Percentiles rank a stretch among this genome's conserved stretches.
phyloP scores from a whole-genome alignment of 768 basidiomycete species.

The Boletus barrowsii region DNA sequence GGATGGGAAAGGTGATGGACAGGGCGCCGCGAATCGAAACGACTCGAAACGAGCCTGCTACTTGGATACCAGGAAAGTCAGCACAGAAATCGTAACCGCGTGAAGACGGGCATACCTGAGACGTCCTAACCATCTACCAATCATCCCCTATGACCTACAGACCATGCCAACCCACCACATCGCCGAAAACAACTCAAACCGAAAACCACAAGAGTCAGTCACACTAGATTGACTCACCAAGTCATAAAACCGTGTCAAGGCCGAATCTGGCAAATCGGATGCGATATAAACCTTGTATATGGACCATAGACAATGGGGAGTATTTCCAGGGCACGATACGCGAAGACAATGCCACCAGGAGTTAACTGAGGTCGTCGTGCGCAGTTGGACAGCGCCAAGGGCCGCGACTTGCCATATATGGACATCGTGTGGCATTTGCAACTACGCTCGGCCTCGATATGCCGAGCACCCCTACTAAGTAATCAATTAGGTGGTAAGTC shows the following conservation, averaged over 20 bases:
- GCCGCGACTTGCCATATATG: no score
- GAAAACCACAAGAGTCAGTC: neutral
- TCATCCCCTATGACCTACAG: neutral
- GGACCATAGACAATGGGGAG: neutral
- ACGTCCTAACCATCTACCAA: no score
- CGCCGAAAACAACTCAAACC: neutral
- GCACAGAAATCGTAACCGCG: neutral
- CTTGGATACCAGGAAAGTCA: neutral
- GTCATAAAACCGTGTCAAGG: neutral
- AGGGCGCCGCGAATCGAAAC: no score
- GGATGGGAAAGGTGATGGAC: no score
- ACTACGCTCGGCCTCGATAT: no score
- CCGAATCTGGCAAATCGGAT: neutral
- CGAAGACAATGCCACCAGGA: neutral
- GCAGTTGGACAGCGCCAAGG: no score
- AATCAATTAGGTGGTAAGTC: no score
- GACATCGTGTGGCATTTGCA: no score
- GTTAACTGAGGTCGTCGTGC: neutral
- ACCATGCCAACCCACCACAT: neutral
- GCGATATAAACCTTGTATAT: neutral
- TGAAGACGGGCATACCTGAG: neutral
- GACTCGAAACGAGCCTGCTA: no score
- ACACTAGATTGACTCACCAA: neutral
- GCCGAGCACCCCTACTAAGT: no score
- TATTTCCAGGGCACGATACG: no score